Base-by-base conservation (phyloP, 2,329 filamentous ascomycete species). In the Chaetothyriales sp. region DNA sequence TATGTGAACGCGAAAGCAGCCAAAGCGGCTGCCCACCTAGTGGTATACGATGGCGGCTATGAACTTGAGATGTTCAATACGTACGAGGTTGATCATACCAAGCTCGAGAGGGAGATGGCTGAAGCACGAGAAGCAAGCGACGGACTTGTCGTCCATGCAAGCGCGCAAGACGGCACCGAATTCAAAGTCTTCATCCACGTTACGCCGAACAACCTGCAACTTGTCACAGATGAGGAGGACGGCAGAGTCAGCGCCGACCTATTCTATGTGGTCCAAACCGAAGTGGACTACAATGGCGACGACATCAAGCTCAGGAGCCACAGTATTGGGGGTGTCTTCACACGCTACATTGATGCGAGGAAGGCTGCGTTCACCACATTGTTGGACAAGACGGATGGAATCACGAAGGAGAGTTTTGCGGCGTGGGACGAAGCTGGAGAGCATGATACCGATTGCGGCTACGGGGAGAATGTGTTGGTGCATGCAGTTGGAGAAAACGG, bases 381-480 rank as follows among this genome's bases (percentile, higher is more conserved):
- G 18, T 47, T 64, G 19, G 51, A 51, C 2, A 51, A 51, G 1
- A 57, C 59, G 48, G 51, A 58, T 37, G 57, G 54, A 4, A 45
- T 61, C 18, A 56, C 56, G 10, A 59, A 58, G 44, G 62, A 64
- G 40, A 62, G 54, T 6, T 65, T 60, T 53, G 62, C 52, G 1
- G 47, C 59, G 52, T 65, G 63, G 48, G 58, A 60, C 18, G 60
- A 64, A 50, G 62, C 62, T 1, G 60, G 22, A 2, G 52, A 54
- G 5, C 48, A 51, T 9, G 60, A 64, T 33, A 58, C 48, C 8
- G 62, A 65, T 37, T 64, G 62, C 29, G 63, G 62, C 18, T 64
- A 59, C 54, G 62, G 63, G 1, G 62, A 64, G 46, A 64, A 65
- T 58, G 63, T 65, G 8, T 29, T 65, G 19, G 62, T 65, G 28